phyloP scores from a whole-genome alignment of 495 filamentous ascomycete species.

The Aspergillus affinis region DNA sequence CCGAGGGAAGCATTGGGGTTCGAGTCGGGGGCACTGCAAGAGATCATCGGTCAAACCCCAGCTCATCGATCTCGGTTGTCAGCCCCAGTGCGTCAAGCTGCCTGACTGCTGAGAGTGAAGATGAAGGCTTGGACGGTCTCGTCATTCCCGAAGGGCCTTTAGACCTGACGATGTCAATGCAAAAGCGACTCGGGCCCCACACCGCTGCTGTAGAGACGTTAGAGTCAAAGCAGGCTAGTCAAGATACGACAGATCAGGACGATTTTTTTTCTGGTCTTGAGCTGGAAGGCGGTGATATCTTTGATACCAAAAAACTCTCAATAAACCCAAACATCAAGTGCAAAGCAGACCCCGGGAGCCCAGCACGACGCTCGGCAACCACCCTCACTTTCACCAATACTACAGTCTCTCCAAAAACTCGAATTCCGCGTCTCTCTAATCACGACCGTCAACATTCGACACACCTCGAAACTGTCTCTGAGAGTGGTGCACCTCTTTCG shows the following conservation, averaged over 20 bases:
- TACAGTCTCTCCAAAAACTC: slow-evolving; percentile 48
- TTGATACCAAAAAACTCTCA: slow-evolving; percentile 74
- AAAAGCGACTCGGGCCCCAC: slow-evolving; percentile 60
- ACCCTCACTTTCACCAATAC: slow-evolving; percentile 87
- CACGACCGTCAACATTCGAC: slow-evolving; percentile 69
- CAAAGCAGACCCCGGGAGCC: slow-evolving; percentile 67
- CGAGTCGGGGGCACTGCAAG: slow-evolving; percentile 81
- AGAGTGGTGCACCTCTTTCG: slow-evolving; percentile 74
- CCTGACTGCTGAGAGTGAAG: slow-evolving; percentile 89
- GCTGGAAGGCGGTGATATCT: slow-evolving; percentile 77
- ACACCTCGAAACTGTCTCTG: slow-evolving; percentile 83
- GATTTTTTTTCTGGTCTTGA: slow-evolving; percentile 89
- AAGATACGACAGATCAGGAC: slow-evolving; percentile 54
- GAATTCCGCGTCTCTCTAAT: slow-evolving; percentile 63
- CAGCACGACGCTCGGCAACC: slow-evolving; percentile 70
- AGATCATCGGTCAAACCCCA: slow-evolving; percentile 72
- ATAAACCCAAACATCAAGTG: slow-evolving; percentile 94
- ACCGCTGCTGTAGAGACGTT: slow-evolving; percentile 38
- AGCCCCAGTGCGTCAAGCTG: slow-evolving; percentile 91
- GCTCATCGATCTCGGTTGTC: slow-evolving; percentile 82
- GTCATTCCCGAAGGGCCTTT: slow-evolving; percentile 80
- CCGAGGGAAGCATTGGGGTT: slow-evolving; percentile 87
- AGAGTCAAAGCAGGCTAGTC: slow-evolving; percentile 30
- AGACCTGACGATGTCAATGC: slow-evolving; percentile 73
- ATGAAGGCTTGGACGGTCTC: slow-evolving; percentile 84